A percentile compares a stretch with the other conserved stretches of the same genome.
Evolutionary conservation across 2,329 filamentous ascomycete genomes (phyloP).

Genomic region (Colletotrichum sp.): DNA sequence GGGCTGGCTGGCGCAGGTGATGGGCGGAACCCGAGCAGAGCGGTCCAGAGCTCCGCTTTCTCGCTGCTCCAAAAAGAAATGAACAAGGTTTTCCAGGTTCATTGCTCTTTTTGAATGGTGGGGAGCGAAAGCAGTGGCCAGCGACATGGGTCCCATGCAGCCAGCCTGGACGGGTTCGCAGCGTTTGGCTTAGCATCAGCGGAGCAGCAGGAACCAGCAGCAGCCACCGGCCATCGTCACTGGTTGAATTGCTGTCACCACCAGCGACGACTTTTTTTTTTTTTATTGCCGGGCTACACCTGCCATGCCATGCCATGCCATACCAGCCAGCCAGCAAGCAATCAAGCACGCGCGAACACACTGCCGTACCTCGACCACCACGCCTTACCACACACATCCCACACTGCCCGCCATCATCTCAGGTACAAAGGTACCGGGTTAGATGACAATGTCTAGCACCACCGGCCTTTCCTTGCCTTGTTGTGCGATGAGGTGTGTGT

Average conservation of each 20-base stretch:
- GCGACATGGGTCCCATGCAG: slow-evolving; percentile 14
- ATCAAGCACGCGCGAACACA: not conserved
- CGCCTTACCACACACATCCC: not conserved
- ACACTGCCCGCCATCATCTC: not conserved
- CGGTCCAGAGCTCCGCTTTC: not conserved
- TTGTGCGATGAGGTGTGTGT: not conserved
- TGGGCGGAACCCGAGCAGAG: not conserved
- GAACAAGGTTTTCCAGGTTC: slow-evolving; percentile 20
- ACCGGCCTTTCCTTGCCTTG: not conserved
- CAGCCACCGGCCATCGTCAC: not conserved
- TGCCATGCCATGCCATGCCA: not conserved
- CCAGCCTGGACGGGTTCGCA: not conserved
- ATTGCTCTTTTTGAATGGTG: slow-evolving; percentile 9
- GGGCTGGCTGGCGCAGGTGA: not conserved
- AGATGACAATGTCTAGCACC: not conserved
- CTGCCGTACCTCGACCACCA: not conserved
- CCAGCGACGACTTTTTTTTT: not conserved
- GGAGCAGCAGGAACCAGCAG: not conserved
- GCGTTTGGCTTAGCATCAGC: not conserved
- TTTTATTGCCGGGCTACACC: not conserved
- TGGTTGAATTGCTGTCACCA: not conserved
- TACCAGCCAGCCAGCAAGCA: not conserved
- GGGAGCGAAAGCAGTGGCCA: slow-evolving; percentile 3
- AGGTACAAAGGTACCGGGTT: not conserved
- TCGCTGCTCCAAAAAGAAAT: not conserved